Evolutionary conservation across 345 rosid species (phyloP).

Genomic region (Garcia nutans): DNA sequence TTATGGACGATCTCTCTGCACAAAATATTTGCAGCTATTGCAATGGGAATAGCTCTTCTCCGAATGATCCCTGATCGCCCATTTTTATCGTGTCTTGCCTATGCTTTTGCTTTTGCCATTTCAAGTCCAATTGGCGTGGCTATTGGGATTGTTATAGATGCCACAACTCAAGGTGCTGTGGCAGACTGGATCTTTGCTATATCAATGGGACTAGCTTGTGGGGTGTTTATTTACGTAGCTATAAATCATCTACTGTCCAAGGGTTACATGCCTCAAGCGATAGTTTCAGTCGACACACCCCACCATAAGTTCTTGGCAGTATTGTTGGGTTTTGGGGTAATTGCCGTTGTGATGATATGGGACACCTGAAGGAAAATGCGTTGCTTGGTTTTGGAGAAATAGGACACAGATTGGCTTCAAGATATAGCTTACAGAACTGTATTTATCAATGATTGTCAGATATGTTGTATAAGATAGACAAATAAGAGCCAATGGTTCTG

Average conservation of each 20-base stretch:
- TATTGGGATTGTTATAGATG: conserved; percentile 69
- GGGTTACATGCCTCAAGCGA: conserved; percentile 45
- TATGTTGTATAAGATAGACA: background rate
- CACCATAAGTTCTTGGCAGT: conserved; percentile 54
- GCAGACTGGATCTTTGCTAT: conserved; percentile 77
- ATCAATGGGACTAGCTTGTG: conserved; percentile 79
- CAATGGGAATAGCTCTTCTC: conserved; percentile 85
- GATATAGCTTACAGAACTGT: background rate
- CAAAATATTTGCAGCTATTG: conserved; percentile 78
- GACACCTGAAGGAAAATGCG: conserved; percentile 36
- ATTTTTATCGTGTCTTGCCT: conserved; percentile 45
- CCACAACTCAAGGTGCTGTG: conserved; percentile 64
- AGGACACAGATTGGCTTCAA: background rate
- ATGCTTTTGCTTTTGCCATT: conserved; percentile 74
- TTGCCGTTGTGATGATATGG: conserved; percentile 77
- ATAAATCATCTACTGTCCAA: conserved; percentile 67
- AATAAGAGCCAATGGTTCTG: background rate
- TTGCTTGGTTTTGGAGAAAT: background rate
- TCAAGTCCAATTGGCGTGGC: conserved; percentile 76
- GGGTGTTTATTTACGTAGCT: conserved; percentile 69
- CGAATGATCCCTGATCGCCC: conserved; percentile 75
- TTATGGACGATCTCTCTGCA: conserved; percentile 68
- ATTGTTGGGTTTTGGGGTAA: conserved; percentile 53
- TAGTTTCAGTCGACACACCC: conserved; percentile 43
- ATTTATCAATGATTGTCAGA: background rate